Percentiles rank a stretch among this genome's conserved stretches.
Conservation (phyloP, 2,329 filamentous ascomycete species). For the Orbilia oligospora region DNA sequence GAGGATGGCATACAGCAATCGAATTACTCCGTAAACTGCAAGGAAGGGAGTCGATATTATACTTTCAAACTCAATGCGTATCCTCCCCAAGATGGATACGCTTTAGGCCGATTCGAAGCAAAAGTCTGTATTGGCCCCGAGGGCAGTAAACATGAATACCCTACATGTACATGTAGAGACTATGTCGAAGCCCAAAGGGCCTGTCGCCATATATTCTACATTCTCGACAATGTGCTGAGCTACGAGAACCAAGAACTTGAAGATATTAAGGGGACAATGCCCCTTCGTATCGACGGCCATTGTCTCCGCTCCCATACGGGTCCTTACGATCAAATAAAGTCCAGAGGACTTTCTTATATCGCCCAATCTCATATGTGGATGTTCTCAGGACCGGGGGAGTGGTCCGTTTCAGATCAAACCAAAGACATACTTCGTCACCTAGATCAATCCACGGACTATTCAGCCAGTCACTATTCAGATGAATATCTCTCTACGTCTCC, state of each 20-base stretch:
- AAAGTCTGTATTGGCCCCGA: slow-evolving; percentile 42
- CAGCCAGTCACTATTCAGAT: slow-evolving; percentile 42
- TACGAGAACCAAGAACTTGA: slow-evolving; percentile 28
- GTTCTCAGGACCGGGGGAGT: slow-evolving; percentile 38
- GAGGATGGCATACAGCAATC: slow-evolving; percentile 38
- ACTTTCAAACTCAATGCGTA: slow-evolving; percentile 38
- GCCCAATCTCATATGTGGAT: slow-evolving; percentile 34
- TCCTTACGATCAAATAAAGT: slow-evolving; percentile 35
- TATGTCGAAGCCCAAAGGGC: slow-evolving; percentile 21
- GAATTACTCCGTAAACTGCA: slow-evolving; percentile 40
- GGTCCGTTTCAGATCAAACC: slow-evolving; percentile 32
- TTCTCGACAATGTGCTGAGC: slow-evolving; percentile 42
- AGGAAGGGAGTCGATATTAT: slow-evolving; percentile 44
- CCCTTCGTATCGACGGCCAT: slow-evolving; percentile 48
- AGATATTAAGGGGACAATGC: slow-evolving; percentile 13
- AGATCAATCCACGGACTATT: slow-evolving; percentile 25
- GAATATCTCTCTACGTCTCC: slow-evolving; percentile 48
- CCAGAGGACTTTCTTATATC: slow-evolving; percentile 29
- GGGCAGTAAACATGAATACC: slow-evolving; percentile 40
- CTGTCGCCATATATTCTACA: slow-evolving; percentile 53
- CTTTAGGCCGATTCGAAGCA: slow-evolving; percentile 11
- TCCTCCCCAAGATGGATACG: background rate
- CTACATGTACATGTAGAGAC: slow-evolving; percentile 39
- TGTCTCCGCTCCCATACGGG: slow-evolving; percentile 27
- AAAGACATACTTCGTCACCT: slow-evolving; percentile 52